phyloP scores from a whole-genome alignment of 2,329 filamentous ascomycete species.

The Pyrenochaeta sp. region DNA sequence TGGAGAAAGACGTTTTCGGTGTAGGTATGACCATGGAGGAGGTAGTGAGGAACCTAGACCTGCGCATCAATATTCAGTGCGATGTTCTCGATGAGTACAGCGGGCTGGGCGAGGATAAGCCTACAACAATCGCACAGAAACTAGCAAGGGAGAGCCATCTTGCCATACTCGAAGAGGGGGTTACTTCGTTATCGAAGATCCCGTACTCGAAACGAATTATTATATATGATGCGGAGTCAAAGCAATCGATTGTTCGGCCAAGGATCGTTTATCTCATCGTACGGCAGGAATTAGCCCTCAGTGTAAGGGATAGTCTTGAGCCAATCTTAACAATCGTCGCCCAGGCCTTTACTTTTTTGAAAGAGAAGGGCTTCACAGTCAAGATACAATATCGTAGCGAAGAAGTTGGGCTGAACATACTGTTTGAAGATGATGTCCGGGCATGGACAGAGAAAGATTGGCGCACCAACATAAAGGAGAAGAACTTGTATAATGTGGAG shows the following conservation, averaged over 20 bases:
- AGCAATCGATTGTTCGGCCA: background rate
- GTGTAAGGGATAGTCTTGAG: background rate
- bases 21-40: conserved; percentile 9
- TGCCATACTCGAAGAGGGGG: background rate
- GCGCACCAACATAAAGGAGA: background rate
- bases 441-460: conserved; percentile 9
- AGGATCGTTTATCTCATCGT: conserved; percentile 5
- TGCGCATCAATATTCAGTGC: conserved; percentile 10
- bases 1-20: conserved; percentile 11
- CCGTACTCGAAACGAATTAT: conserved; percentile 1
- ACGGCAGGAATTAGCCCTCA: conserved; percentile 3
- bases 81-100: conserved; percentile 2
- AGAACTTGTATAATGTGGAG: conserved; percentile 2
- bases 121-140: background rate
- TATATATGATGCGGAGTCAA: background rate
- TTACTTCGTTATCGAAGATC: conserved; percentile 4
- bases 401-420: conserved; percentile 1
- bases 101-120: background rate
- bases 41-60: conserved; percentile 9
- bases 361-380: conserved; percentile 5
- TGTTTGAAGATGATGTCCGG: conserved; percentile 11
- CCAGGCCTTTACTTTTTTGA: conserved; percentile 5
- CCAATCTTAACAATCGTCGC: conserved; percentile 4
- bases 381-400: conserved; percentile 11
- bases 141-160: background rate